phyloP scores from a whole-genome alignment of 2,329 filamentous ascomycete genomes.

The Cadophora luteo-olivacea region DNA sequence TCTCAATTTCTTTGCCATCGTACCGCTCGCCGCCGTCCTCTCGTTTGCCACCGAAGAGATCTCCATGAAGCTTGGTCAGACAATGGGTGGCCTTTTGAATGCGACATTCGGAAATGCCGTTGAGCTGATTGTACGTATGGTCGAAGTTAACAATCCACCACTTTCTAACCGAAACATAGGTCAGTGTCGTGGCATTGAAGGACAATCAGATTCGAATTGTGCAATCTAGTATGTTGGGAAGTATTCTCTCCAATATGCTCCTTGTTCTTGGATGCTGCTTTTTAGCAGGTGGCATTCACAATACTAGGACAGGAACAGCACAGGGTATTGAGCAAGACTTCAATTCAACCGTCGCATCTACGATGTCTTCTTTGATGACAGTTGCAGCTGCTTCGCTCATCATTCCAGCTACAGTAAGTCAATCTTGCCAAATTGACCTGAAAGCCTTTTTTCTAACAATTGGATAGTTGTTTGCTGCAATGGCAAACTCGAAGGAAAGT shows the following conservation, averaged over 20 bases:
- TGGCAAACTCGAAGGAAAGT: conserved; percentile 54
- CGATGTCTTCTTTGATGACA: conserved; percentile 75
- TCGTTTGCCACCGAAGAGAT: conserved; percentile 65
- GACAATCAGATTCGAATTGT: conserved; percentile 92
- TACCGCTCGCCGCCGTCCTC: conserved; percentile 60
- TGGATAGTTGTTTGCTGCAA: conserved; percentile 68
- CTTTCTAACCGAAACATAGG: conserved; percentile 54
- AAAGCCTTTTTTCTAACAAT: not conserved
- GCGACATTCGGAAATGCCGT: conserved; percentile 59
- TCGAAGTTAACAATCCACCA: no score
- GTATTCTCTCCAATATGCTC: conserved; percentile 92
- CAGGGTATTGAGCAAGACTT: conserved; percentile 71
- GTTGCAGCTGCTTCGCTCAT: conserved; percentile 68
- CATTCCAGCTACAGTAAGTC: conserved; percentile 17
- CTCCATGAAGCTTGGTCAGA: conserved; percentile 59
- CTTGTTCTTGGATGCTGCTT: conserved; percentile 86
- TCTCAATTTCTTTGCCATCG: conserved; percentile 65
- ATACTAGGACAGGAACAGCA: conserved; percentile 47
- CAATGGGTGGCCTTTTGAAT: conserved; percentile 62
- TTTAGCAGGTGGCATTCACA: conserved; percentile 72
- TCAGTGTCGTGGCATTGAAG: conserved; percentile 88
- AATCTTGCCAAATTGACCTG: not conserved
- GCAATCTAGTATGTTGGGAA: conserved; percentile 97
- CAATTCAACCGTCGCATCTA: conserved; percentile 78
- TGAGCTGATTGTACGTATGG: conserved; percentile 57